Evolutionary conservation across 768 basidiomycete species (phyloP).

Genomic region (Lepiota brunneoincarnata): DNA sequence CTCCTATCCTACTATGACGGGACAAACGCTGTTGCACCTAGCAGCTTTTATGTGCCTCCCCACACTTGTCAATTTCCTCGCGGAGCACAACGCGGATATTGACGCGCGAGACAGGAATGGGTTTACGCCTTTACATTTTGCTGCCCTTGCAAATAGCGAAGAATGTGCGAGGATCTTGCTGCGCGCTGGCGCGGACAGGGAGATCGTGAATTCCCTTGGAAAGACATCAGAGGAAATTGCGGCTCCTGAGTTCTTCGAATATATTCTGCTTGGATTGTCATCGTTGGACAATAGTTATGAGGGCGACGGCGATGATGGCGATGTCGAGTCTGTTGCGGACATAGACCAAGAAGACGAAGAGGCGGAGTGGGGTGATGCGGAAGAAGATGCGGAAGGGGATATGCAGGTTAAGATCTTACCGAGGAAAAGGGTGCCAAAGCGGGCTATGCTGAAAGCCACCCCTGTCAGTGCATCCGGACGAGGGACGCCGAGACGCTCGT

Average conservation of each 20-base stretch:
- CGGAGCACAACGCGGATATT: constrained; percentile 70
- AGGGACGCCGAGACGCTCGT: constrained; percentile 26
- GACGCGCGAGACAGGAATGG: constrained; percentile 89
- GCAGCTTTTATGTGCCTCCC: constrained; percentile 78
- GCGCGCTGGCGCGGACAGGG: constrained; percentile 76
- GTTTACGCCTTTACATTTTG: constrained; percentile 86
- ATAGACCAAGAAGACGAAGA: constrained; percentile 62
- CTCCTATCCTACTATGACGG: constrained; percentile 65
- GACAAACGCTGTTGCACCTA: constrained; percentile 89
- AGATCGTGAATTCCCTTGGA: constrained; percentile 71
- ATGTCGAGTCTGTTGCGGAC: constrained; percentile 60
- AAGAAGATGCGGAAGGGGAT: constrained; percentile 20
- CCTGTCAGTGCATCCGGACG: constrained; percentile 20
- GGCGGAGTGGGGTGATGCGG: constrained; percentile 17
- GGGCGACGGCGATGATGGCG: constrained; percentile 24
- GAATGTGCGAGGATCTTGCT: constrained; percentile 67
- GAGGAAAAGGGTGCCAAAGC: constrained; percentile 31
- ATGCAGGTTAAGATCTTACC: constrained; percentile 31
- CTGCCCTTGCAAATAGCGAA: constrained; percentile 61
- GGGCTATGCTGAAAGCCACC: constrained; percentile 25
- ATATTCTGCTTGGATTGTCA: constrained; percentile 25
- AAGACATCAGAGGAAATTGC: constrained; percentile 67
- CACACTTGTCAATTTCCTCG: constrained; percentile 66
- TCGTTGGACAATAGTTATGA: constrained; percentile 16
- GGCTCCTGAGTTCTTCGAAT: constrained; percentile 40